Percentiles rank a stretch among this genome's conserved stretches.
phyloP scores from a whole-genome alignment of 208 protist species.

The Wallacemonas sp. region DNA sequence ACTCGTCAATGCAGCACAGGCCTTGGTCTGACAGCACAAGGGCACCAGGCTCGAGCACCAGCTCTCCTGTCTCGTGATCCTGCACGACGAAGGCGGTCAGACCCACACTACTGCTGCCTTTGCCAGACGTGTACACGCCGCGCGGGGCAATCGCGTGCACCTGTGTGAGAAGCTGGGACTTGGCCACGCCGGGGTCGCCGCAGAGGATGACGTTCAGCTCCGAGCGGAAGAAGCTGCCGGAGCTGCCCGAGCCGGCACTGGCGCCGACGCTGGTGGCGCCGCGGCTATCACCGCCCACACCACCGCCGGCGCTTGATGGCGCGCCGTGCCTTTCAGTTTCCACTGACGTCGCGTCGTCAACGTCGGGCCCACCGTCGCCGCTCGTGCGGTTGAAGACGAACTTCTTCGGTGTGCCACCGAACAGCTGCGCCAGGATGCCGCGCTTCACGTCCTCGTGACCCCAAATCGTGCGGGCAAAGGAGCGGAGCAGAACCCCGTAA shows the following conservation, averaged over 20 bases:
- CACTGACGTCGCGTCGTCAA: neutral
- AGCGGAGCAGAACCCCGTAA: slow-evolving; percentile 94
- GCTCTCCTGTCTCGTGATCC: slow-evolving; percentile 96
- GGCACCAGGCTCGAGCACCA: slow-evolving; percentile 98
- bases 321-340: no score
- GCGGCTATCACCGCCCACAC: neutral
- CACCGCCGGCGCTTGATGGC: neutral
- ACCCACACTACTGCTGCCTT: slow-evolving; percentile 98
- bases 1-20: slow-evolving; percentile 99
- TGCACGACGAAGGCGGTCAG: slow-evolving; percentile 98
- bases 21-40: slow-evolving; percentile 98
- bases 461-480: slow-evolving; percentile 98
- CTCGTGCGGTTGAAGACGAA: slow-evolving; percentile 57
- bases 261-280: neutral
- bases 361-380: neutral
- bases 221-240: slow-evolving; percentile 69
- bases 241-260: neutral
- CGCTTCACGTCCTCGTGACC: slow-evolving; percentile 98
- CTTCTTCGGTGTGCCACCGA: slow-evolving; percentile 96
- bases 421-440: slow-evolving; percentile 98
- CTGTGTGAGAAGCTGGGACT: slow-evolving; percentile 99
- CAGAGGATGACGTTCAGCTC: slow-evolving; percentile 99
- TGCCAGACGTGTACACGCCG: slow-evolving; percentile 99
- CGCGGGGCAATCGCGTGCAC: slow-evolving; percentile 98
- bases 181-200: slow-evolving; percentile 99